Percentiles rank a stretch among this genome's conserved stretches.
Evolutionary conservation across 2,329 filamentous ascomycete genomes (phyloP).

Genomic region (Alternaria ventricosa): DNA sequence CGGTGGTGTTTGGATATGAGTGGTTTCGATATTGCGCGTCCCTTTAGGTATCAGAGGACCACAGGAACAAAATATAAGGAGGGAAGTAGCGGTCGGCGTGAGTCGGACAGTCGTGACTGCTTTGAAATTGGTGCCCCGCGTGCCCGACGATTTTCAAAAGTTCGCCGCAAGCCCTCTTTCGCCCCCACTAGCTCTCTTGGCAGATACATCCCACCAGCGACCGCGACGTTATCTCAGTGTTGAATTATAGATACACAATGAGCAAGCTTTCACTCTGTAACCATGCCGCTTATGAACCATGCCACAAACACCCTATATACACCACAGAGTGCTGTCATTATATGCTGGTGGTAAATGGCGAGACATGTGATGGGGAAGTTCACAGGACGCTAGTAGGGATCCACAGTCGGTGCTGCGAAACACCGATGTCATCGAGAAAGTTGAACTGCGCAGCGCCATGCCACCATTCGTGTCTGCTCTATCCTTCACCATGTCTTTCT

Average conservation of each 20-base stretch:
- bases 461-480: background rate
- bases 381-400: background rate
- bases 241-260: background rate
- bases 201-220: background rate
- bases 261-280: background rate
- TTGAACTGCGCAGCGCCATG: background rate
- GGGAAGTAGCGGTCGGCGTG: slow-evolving; percentile 7
- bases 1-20: background rate
- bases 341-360: background rate
- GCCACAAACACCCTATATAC: too few species aligned
- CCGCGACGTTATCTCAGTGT: too few species aligned
- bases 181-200: background rate
- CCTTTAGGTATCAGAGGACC: background rate
- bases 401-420: background rate
- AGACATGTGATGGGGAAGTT: background rate
- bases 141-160: slow-evolving; percentile 19
- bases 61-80: background rate
- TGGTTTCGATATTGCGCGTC: background rate
- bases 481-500: slow-evolving; percentile 28
- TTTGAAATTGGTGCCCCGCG: slow-evolving; percentile 40
- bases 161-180: slow-evolving; percentile 19
- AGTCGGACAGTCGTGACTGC: slow-evolving; percentile 29
- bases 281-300: fast-evolving
- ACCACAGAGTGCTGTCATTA: too few species aligned
- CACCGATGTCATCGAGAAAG: slow-evolving; percentile 12